Percentiles rank a stretch among this genome's conserved stretches.
These are phyloP conservation scores for Ogataea zsoltii DNA, from an alignment of 805 yeast species.

Conservation along the genomic window DNA sequence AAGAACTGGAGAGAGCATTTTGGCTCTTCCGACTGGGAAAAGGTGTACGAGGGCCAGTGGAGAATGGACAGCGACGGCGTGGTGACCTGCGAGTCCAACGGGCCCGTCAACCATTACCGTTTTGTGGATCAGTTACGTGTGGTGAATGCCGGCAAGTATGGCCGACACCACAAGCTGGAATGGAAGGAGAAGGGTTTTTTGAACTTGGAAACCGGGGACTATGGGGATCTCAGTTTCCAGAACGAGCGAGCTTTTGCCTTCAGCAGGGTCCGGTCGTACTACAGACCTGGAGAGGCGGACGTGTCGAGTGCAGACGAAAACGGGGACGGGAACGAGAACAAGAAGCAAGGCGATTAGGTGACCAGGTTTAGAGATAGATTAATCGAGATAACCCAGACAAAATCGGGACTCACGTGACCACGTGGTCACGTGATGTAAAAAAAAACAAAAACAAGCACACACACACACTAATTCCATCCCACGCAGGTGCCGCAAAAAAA, in stretches of 20 bases:
- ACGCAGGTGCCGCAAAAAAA: too few species aligned
- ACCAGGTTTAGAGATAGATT: too few species aligned
- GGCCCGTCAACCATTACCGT: slow-evolving; percentile 58
- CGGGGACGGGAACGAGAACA: too few species aligned
- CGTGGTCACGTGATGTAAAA: too few species aligned
- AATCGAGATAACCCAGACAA: too few species aligned
- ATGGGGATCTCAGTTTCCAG: slow-evolving; percentile 46
- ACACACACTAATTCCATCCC: too few species aligned
- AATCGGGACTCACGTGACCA: too few species aligned
- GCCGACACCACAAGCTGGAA: slow-evolving; percentile 65
- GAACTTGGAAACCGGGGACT: slow-evolving; percentile 17
- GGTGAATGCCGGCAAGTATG: slow-evolving; percentile 54
- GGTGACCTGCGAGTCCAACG: slow-evolving; percentile 52
- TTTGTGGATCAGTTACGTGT: slow-evolving; percentile 67
- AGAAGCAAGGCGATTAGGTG: too few species aligned
- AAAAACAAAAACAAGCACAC: too few species aligned
- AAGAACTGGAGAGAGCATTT: slow-evolving; percentile 19
- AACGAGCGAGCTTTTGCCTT: slow-evolving; percentile 83
- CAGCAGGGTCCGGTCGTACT: slow-evolving; percentile 49
- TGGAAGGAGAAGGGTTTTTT: slow-evolving; percentile 69
- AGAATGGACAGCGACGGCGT: slow-evolving; percentile 51
- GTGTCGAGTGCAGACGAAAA: too few species aligned
- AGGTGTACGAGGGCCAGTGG: slow-evolving; percentile 58
- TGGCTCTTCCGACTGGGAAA: slow-evolving; percentile 31
- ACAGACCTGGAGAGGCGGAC: too few species aligned